Percentiles rank a stretch among this genome's conserved stretches.
Conservation (phyloP, 208 protist species). For the Trypanosoma congolense region DNA sequence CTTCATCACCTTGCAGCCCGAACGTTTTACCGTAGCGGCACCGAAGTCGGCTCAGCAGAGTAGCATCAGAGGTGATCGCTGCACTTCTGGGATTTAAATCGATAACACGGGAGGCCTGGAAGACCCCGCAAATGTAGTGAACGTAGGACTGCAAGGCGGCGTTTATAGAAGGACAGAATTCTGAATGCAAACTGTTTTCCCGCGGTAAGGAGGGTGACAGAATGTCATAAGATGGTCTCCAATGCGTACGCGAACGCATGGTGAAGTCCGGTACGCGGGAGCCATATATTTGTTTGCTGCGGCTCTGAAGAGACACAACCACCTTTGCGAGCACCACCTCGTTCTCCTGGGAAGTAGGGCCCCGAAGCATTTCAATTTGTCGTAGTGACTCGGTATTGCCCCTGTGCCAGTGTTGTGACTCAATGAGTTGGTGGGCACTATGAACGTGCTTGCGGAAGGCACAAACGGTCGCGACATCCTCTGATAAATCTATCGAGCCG, state of each 20-base stretch:
- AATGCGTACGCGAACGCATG: slow-evolving; percentile 48
- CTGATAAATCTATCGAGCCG: slow-evolving; percentile 41
- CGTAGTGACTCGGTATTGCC: slow-evolving; percentile 54
- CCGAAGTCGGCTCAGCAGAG: slow-evolving; percentile 62
- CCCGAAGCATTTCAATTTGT: slow-evolving; percentile 55
- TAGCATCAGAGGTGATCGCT: slow-evolving; percentile 42
- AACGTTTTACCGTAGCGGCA: slow-evolving; percentile 85
- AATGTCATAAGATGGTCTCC: slow-evolving; percentile 61
- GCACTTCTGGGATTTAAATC: slow-evolving; percentile 63
- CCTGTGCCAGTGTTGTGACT: slow-evolving; percentile 72
- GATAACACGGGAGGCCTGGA: slow-evolving; percentile 64
- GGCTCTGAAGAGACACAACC: slow-evolving; percentile 64
- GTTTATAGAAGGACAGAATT: slow-evolving; percentile 33
- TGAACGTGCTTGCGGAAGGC: slow-evolving; percentile 74
- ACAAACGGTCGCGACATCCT: slow-evolving; percentile 71
- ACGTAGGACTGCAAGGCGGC: slow-evolving; percentile 61
- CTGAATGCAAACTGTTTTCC: slow-evolving; percentile 7
- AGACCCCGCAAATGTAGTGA: slow-evolving; percentile 44
- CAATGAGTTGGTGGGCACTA: slow-evolving; percentile 64
- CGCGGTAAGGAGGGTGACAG: slow-evolving; percentile 58
- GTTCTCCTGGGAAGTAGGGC: slow-evolving; percentile 28
- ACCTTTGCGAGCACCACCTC: slow-evolving; percentile 44
- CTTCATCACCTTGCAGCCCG: slow-evolving; percentile 21
- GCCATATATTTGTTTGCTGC: slow-evolving; percentile 80
- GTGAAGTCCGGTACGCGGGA: slow-evolving; percentile 75